Conservation (phyloP, 345 rosid genomes). For the Balakata baccata region DNA sequence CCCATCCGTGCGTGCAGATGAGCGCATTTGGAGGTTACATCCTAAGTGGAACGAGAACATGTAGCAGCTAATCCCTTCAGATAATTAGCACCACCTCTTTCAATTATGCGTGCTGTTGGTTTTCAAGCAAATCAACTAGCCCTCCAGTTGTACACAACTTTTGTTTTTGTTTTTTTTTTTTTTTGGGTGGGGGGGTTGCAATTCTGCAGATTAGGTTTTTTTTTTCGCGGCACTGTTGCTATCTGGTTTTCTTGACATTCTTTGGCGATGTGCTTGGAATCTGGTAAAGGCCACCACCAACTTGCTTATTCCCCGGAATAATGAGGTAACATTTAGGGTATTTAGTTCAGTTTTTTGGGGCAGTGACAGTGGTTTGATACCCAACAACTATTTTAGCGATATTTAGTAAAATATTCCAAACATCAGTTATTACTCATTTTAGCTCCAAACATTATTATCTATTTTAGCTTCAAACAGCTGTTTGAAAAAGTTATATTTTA, state of each 20-base stretch:
- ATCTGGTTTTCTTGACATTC: neutral
- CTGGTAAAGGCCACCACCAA: neutral
- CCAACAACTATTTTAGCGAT: too few relatives aligned
- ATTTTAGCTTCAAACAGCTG: too few relatives aligned
- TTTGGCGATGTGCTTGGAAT: neutral
- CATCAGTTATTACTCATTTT: too few relatives aligned
- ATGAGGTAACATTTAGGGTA: too few relatives aligned
- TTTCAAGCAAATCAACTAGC: neutral
- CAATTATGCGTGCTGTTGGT: neutral
- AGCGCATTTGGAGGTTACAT: conserved; percentile 78
- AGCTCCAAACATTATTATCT: too few relatives aligned
- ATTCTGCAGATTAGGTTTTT: neutral
- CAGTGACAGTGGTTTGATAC: too few relatives aligned
- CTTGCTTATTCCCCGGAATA: too few relatives aligned
- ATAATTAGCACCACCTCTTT: neutral
- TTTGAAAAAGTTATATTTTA: too few relatives aligned
- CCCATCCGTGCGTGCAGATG: conserved; percentile 95
- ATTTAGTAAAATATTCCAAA: neutral
- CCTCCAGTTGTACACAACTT: neutral
- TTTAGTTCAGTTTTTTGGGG: too few relatives aligned
- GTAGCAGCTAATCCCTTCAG: conserved; percentile 21
- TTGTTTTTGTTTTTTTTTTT: too few relatives aligned
- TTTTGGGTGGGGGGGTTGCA: neutral
- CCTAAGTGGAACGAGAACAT: conserved; percentile 71
- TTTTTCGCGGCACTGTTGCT: neutral